Conservation (phyloP, 306 rosid genomes). For the Mucuna pruriens region DNA sequence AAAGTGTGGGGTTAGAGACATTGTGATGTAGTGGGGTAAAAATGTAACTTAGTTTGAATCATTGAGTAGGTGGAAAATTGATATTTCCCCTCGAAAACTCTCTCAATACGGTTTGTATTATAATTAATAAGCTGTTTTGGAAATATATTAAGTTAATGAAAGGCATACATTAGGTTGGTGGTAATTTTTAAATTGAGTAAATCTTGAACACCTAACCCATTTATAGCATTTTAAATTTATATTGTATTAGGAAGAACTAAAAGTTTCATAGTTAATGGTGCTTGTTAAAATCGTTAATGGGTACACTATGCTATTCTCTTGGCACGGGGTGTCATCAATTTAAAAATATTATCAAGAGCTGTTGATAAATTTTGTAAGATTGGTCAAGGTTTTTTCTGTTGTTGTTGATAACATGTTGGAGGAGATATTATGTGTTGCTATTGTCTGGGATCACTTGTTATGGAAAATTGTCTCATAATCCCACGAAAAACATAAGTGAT, state of each 20-base stretch:
- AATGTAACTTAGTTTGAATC: not conserved
- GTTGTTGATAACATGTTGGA: not conserved
- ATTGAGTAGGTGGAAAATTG: conserved; percentile 4
- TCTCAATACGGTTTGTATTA: not conserved
- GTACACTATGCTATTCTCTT: not conserved
- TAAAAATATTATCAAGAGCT: not conserved
- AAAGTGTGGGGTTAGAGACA: not conserved
- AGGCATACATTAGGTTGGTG: not conserved
- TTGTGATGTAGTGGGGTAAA: not conserved
- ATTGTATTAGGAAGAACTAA: not conserved
- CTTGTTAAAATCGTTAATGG: not conserved
- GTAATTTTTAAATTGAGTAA: not conserved
- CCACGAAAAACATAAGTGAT: not conserved
- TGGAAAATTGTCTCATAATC: not conserved
- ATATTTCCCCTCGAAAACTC: not conserved
- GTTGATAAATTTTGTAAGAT: not conserved
- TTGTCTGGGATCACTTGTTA: not conserved
- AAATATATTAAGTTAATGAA: not conserved
- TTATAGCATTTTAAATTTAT: not conserved
- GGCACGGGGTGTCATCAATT: not conserved
- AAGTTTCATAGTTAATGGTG: not conserved
- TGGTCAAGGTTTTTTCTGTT: not conserved
- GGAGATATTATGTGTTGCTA: not conserved
- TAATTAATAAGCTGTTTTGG: not conserved
- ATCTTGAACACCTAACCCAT: not conserved